These are phyloP conservation scores for Begonia fuchsioides DNA, from an alignment of 306 rosid species.

Conservation along the genomic window DNA sequence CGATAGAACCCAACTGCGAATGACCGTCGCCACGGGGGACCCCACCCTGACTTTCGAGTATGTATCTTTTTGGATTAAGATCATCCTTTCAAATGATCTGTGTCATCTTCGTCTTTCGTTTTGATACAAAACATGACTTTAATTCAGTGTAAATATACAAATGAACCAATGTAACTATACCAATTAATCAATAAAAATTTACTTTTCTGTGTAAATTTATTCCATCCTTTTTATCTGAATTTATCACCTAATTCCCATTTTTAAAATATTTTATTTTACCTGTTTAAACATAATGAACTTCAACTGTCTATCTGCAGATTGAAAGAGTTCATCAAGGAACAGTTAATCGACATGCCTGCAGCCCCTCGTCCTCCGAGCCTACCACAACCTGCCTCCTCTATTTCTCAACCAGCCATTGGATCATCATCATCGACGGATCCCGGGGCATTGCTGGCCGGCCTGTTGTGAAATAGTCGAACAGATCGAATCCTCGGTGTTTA, in stretches of 20 bases:
- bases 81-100: neutral
- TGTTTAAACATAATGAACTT: neutral
- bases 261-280: no score
- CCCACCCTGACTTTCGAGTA: slow-evolving; percentile 81
- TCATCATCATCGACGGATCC: slow-evolving; percentile 56
- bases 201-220: no score
- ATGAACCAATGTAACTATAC: no score
- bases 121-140: no score
- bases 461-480: slow-evolving; percentile 40
- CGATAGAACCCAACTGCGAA: slow-evolving; percentile 91
- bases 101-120: no score
- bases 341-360: slow-evolving; percentile 46
- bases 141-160: no score
- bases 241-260: no score
- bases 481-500: slow-evolving; percentile 15
- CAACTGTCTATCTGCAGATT: slow-evolving; percentile 37
- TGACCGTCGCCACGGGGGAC: slow-evolving; percentile 98
- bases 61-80: slow-evolving; percentile 14
- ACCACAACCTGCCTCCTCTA: slow-evolving; percentile 34
- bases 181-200: no score
- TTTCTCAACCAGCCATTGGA: slow-evolving; percentile 32
- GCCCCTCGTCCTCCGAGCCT: slow-evolving; percentile 25
- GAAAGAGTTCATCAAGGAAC: slow-evolving; percentile 94
- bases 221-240: no score
- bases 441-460: slow-evolving; percentile 93